phyloP scores from a whole-genome alignment of 2,329 filamentous ascomycete species.

The Ophiostoma ulmi region DNA sequence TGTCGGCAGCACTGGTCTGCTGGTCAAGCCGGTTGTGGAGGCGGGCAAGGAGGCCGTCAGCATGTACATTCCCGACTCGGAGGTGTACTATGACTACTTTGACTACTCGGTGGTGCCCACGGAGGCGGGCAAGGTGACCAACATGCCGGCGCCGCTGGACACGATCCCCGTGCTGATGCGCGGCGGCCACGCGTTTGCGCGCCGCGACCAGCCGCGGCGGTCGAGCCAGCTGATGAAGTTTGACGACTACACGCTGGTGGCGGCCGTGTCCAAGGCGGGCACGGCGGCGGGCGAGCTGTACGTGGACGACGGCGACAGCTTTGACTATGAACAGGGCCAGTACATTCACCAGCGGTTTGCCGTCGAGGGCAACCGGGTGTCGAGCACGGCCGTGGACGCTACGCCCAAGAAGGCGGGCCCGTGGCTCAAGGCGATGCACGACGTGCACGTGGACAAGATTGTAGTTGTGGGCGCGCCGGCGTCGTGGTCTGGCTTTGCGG shows the following conservation, averaged over 20 bases:
- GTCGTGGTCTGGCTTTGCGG: constrained; percentile 61
- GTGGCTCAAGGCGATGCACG: constrained; percentile 74
- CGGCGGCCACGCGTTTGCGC: constrained; percentile 84
- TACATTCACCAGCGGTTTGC: constrained; percentile 81
- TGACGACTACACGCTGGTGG: constrained; percentile 88
- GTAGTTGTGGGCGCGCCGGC: constrained; percentile 74
- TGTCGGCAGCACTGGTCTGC: constrained; percentile 76
- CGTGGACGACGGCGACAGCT: constrained; percentile 88
- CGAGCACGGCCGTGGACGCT: constrained; percentile 60
- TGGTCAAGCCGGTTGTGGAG: constrained; percentile 85
- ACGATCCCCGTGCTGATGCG: constrained; percentile 88
- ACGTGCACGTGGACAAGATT: constrained; percentile 76
- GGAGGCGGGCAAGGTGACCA: constrained; percentile 63
- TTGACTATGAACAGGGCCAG: constrained; percentile 77
- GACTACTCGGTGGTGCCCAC: constrained; percentile 70
- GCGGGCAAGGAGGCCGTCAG: constrained; percentile 68
- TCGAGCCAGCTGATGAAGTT: constrained; percentile 85
- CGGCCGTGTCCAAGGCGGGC: constrained; percentile 56
- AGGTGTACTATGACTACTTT: constrained; percentile 94
- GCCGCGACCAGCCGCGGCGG: constrained; percentile 80
- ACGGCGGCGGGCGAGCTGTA: constrained; percentile 78
- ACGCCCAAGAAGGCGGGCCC: constrained; percentile 56
- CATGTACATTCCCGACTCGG: constrained; percentile 82
- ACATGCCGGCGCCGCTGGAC: constrained; percentile 71
- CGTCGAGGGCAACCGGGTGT: constrained; percentile 56